These are phyloP conservation scores for Raffaelea arxii DNA, from an alignment of 2,329 filamentous ascomycete genomes.

Conservation along the genomic window DNA sequence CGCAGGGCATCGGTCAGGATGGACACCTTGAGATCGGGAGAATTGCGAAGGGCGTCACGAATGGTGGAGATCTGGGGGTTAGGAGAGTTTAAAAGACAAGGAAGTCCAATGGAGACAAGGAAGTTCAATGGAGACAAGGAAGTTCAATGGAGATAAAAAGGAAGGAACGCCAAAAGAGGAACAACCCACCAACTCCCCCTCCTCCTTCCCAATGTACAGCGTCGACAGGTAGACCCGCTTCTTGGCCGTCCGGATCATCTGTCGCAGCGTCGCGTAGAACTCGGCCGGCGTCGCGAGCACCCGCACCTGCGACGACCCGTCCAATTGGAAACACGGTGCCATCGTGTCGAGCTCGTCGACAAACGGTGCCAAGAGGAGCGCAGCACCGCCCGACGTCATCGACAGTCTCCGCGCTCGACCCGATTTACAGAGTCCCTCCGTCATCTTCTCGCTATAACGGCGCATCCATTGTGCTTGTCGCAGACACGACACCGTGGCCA, in stretches of 20 bases:
- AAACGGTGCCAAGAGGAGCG: conserved; percentile 42
- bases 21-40: conserved; percentile 70
- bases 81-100: no score
- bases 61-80: conserved; percentile 60
- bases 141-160: not conserved
- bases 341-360: conserved; percentile 72
- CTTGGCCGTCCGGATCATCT: conserved; percentile 73
- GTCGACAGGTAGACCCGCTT: conserved; percentile 86
- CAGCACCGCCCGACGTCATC: no score
- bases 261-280: conserved; percentile 79
- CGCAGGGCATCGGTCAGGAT: conserved; percentile 86
- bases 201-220: conserved; percentile 88
- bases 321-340: conserved; percentile 80
- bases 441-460: no score
- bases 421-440: no score
- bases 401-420: no score
- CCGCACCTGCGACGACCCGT: conserved; percentile 68
- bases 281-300: conserved; percentile 74
- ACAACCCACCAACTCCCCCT: conserved; percentile 65
- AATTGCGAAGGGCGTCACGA: conserved; percentile 61
- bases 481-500: no score
- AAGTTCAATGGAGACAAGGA: no score
- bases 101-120: no score
- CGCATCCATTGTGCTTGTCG: no score
- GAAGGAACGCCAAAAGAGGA: not conserved